Percentiles rank a stretch among this genome's conserved stretches.
Evolutionary conservation across 73 alveolate genomes (phyloP).

Genomic region (Chromera velia): DNA sequence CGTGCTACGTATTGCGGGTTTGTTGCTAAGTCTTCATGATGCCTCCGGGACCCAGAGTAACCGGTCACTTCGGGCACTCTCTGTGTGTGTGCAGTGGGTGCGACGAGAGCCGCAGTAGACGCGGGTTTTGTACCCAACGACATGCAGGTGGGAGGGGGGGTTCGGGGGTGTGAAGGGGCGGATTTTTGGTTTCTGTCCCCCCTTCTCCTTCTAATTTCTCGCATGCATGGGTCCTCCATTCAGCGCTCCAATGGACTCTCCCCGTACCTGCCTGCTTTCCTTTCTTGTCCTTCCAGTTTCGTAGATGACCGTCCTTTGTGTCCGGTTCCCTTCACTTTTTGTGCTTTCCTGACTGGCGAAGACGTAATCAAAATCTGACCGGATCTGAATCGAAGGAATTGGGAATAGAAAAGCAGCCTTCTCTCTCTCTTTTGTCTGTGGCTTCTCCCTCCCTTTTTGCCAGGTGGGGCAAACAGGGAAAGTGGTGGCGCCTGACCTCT

Average conservation of each 20-base stretch:
- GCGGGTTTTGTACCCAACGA: slow-evolving; percentile 87
- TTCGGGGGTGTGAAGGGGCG: not conserved
- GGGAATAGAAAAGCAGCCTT: not conserved
- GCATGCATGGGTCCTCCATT: too few relatives aligned
- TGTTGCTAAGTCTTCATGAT: too few relatives aligned
- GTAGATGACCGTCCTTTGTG: not conserved
- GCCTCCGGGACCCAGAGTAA: too few relatives aligned
- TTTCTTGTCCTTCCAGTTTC: not conserved
- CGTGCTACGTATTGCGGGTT: too few relatives aligned
- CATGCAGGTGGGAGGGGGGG: slow-evolving; percentile 40
- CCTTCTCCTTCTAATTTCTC: too few relatives aligned
- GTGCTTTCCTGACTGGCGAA: not conserved
- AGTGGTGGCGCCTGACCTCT: slow-evolving; percentile 88
- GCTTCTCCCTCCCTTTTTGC: not conserved
- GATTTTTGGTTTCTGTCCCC: too few relatives aligned
- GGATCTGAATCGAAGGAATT: not conserved
- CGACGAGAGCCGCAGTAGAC: slow-evolving; percentile 92
- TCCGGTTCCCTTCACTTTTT: not conserved
- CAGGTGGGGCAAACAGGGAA: slow-evolving; percentile 89
- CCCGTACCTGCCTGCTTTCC: too few relatives aligned
- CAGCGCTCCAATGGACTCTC: too few relatives aligned
- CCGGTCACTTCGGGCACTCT: too few relatives aligned
- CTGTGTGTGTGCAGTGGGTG: slow-evolving; percentile 66
- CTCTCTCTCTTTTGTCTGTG: too few relatives aligned
- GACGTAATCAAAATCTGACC: not conserved